These are phyloP conservation scores for Ustilago vetiveriae DNA, from an alignment of 1,284 basidiomycete species.

Conservation along the genomic window DNA sequence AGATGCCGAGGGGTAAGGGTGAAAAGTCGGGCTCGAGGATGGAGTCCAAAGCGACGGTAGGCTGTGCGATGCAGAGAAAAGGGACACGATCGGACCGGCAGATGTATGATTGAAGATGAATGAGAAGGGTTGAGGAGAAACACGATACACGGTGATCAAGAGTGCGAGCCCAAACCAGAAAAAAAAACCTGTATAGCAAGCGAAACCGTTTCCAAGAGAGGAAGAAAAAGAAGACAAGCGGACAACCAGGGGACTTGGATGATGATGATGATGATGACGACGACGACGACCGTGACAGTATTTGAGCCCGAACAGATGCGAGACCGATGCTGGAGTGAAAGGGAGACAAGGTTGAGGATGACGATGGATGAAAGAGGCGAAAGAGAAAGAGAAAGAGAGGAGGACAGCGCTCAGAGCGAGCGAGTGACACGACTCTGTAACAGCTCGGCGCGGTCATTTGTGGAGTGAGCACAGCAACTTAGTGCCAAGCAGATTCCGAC, in stretches of 20 bases:
- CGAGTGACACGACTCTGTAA: too few relatives aligned
- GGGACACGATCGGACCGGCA: not conserved
- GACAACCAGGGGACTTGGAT: not conserved
- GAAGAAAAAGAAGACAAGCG: too few relatives aligned
- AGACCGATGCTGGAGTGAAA: not conserved
- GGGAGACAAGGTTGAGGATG: not conserved
- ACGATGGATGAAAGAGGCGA: not conserved
- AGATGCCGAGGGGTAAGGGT: too few relatives aligned
- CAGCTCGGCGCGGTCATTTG: too few relatives aligned
- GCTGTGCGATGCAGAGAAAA: not conserved
- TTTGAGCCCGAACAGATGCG: not conserved
- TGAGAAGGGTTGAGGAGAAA: not conserved
- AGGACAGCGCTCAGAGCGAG: too few relatives aligned
- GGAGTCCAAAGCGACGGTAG: too few relatives aligned
- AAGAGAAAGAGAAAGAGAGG: not conserved
- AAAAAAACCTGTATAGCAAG: not conserved
- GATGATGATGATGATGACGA: not conserved
- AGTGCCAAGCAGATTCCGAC: too few relatives aligned
- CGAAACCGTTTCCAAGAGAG: slow-evolving; percentile 8
- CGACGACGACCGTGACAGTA: too few relatives aligned
- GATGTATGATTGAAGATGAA: not conserved
- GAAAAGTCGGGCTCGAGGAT: too few relatives aligned
- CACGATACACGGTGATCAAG: not conserved
- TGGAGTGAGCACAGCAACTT: too few relatives aligned
- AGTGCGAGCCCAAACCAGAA: not conserved